Evolutionary conservation across 352 stramenopile species (phyloP), one percentile per base, ranked within the genome.

Genomic region (Phytophthora citricola): DNA sequence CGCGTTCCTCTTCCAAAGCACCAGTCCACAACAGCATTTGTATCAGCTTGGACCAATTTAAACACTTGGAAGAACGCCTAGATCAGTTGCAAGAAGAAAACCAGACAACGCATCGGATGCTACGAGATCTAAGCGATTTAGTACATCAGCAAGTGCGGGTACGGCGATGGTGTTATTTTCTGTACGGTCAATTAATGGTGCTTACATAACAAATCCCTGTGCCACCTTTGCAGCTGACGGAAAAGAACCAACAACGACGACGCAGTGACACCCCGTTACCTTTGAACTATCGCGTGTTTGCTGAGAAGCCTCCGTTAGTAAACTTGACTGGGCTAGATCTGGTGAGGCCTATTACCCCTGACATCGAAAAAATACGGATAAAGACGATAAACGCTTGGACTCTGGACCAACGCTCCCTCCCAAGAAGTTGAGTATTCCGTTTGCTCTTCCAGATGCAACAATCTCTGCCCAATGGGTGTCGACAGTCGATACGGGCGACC

Each of bases 31-130:
- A 46, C 46, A 51, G 22, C 39, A 11, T 11, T 41, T 46, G 26
- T 12, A 65, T 58, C 7, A 52, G 20, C 1, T 44, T 41, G 3
- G 43, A 54, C 8, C 46, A 59, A 22, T 64, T 31, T 14, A 53
- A 26, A 11, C 26, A 40, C 9, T 32, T 65, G 11, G 52, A 69
- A 48, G 53, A 48, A 11, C 53, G 46, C 2, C 38, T 64, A n/a
- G 31, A 64, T 15, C 38, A 54, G 27, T 36, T 68, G 51, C 60
- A 68, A 50, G 15, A 15, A 12, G 45, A 56, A 26, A 68, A 56
- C 11, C 43, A 31, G 0, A 31, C 44, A 9, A 52, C 60, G 10
- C 46, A 62, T 20, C 45, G 22, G 32, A 60, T 68, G 43, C 10
- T 68, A 15, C 27, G 53, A 31, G 52, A 68, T 1, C 38, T 70